Base-by-base conservation (phyloP, 1,139 yeast genomes). In the Sugiyamaella castrensis region DNA sequence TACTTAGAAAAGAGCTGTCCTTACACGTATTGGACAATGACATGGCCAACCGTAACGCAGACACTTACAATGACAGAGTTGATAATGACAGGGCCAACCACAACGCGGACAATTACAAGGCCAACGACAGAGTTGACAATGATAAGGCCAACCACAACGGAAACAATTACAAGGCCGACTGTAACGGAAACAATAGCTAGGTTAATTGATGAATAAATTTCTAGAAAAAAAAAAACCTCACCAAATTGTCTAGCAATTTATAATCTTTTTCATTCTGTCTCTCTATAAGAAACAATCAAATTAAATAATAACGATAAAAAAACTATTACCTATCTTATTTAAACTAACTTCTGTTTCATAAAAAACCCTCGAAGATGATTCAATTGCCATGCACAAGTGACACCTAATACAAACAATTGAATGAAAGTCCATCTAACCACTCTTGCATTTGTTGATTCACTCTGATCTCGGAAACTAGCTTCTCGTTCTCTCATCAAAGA, bases 321-420 rank as follows among this genome's bases (percentile, higher is more conserved):
- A 37, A 37, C 26, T 8, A 11, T 13, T 9, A 24, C 10, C 10
- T n/a, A n/a, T n/a, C 10, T 24, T 39, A 38, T 13, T 62, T 71
- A 81, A 47, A 81, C 80, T 33, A 81, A 74, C 64, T 82, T 82
- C 62, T 80, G 84, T 66, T 82, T 82, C 48, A 80, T 77, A 61
- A 83, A 83, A 70, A 82, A 82, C 15, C 81, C 70, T 58, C 80
- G 77, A 53, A 83, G 69, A 51, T 81, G 84, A 54, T 76, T 71
- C 63, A 82, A 65, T 68, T 85, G 92, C 82, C 88, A 84, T 33
- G 78, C 72, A 58, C 91, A 82, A 12, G 84, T 77, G 24, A 70
- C 69, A 24, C 79, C 74, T 40, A 84, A 69, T 1, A 80, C 82
- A 45, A 76, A 57, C 31, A 82, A 57, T 67, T 84, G 89, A 46